phyloP scores from a whole-genome alignment of 805 yeast species.

The Candida xyloterini region DNA sequence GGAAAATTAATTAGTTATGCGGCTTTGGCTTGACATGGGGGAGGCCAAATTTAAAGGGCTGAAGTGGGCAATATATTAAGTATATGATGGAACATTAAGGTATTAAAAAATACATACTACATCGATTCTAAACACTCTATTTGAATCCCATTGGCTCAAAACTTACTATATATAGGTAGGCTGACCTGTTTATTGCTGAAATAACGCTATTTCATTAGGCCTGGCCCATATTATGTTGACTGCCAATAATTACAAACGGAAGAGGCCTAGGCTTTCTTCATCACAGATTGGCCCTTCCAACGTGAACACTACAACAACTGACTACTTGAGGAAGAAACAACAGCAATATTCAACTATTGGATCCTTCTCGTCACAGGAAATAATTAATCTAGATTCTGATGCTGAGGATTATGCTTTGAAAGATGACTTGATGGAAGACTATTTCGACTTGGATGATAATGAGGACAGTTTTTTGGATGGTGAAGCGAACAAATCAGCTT shows the following conservation, averaged over 20 bases:
- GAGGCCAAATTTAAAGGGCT: conserved; percentile 8
- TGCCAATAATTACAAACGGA: conserved; percentile 30
- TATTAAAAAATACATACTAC: not conserved
- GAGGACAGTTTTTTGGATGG: conserved; percentile 14
- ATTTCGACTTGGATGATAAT: conserved; percentile 17
- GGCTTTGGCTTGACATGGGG: conserved; percentile 2
- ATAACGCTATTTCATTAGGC: not conserved
- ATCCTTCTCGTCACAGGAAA: conserved; percentile 21
- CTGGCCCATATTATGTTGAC: conserved; percentile 22
- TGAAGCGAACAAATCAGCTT: conserved; percentile 8
- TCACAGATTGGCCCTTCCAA: conserved; percentile 13
- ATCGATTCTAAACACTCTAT: not conserved
- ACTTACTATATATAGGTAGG: not conserved
- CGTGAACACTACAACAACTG: conserved; percentile 3
- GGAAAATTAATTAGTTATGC: conserved; percentile 7
- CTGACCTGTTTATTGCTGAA: not conserved
- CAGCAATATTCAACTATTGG: conserved; percentile 16
- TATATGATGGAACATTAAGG: conserved; percentile 1
- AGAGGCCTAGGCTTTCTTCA: conserved; percentile 37
- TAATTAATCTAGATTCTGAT: conserved; percentile 41
- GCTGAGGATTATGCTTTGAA: conserved; percentile 36
- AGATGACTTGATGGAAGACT: conserved; percentile 9
- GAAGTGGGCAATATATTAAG: conserved; percentile 10
- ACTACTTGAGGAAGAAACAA: conserved; percentile 29
- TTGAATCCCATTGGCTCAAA: not conserved